These are phyloP conservation scores for Neoboletus brunneissimus DNA, from an alignment of 768 basidiomycete genomes.

Conservation along the genomic window DNA sequence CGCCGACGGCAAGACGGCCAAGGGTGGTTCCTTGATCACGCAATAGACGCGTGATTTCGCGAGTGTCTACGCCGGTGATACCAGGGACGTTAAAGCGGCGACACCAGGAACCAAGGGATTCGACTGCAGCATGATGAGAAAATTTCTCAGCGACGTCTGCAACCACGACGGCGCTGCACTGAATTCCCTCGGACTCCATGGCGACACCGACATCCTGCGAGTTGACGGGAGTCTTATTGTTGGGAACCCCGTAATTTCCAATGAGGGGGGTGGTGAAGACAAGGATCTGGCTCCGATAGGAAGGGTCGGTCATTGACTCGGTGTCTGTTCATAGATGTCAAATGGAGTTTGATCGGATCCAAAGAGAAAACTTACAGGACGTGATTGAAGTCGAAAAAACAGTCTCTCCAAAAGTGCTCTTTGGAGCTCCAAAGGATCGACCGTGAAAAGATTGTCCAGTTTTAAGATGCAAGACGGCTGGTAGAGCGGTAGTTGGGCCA, in stretches of 20 bases:
- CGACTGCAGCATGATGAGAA: slow-evolving; percentile 92
- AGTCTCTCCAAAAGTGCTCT: slow-evolving; percentile 91
- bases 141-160: slow-evolving; percentile 93
- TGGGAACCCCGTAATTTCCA: slow-evolving; percentile 96
- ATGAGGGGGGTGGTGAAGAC: slow-evolving; percentile 99
- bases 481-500: slow-evolving; percentile 45
- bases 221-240: slow-evolving; percentile 70
- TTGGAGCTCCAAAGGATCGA: slow-evolving; percentile 83
- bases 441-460: slow-evolving; percentile 92
- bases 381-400: slow-evolving; percentile 99
- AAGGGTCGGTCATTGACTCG: slow-evolving; percentile 99
- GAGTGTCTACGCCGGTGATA: slow-evolving; percentile 96
- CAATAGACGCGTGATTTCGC: slow-evolving; percentile 89
- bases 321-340: slow-evolving; percentile 62
- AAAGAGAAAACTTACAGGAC: slow-evolving; percentile 61
- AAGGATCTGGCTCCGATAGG: slow-evolving; percentile 95
- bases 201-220: slow-evolving; percentile 78
- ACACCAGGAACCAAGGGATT: slow-evolving; percentile 93
- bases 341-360: slow-evolving; percentile 1
- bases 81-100: slow-evolving; percentile 85
- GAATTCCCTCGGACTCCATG: slow-evolving; percentile 85
- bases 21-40: slow-evolving; percentile 98
- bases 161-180: slow-evolving; percentile 91
- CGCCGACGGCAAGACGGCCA: slow-evolving; percentile 82
- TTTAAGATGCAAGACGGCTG: slow-evolving; percentile 89